Evolutionary conservation across 768 basidiomycete genomes (phyloP), one percentile per base, ranked within the genome.

Genomic region (Tylopilus rubrobrunneus): DNA sequence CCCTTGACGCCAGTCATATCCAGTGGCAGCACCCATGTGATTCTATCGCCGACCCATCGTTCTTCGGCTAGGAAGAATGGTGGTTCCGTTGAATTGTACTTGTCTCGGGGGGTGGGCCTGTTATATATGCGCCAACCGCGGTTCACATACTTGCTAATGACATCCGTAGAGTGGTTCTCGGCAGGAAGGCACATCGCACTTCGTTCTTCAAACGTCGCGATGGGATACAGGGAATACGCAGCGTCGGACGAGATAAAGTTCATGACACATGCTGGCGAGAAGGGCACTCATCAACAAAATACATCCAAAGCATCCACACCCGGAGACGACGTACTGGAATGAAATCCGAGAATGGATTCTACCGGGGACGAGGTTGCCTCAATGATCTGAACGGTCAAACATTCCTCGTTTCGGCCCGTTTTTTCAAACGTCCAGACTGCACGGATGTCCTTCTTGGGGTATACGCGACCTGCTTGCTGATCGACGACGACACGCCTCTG

Each of bases 161-260:
- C 34, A 12, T 34, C 34, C 14, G 14, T 34, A 34, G 34, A 12
- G 14, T 34, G 34, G 14, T 34, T 34, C 23, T 60, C 58, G 39
- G 59, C 31, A 1, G 48, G 48, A 39, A 56, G 55, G 4, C 45
- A 45, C 6, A 78, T 62, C 0, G 71, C 48, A 5, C 58, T 51
- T 12, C 70, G 58, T 12, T 70, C 50, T 17, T 73, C 67, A 43
- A 77, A 75, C 0, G 78, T 80, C 0, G 70, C 73, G 1, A 53
- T 28, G 1, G 79, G 79, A 56, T 73, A 79, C 5, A 77, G 55
- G 1, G 69, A 70, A 51, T 74, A 77, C 0, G 77, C 78, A 0
- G 61, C 62, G 7, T 73, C 62, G 56, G 70, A 71, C 14, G 34
- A 12, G 34, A 34, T 34, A 34, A 34, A 34, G 11, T 80, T 80